These are phyloP conservation scores for Aspergillus steynii DNA, from an alignment of 495 filamentous ascomycete species.

Conservation along the genomic window DNA sequence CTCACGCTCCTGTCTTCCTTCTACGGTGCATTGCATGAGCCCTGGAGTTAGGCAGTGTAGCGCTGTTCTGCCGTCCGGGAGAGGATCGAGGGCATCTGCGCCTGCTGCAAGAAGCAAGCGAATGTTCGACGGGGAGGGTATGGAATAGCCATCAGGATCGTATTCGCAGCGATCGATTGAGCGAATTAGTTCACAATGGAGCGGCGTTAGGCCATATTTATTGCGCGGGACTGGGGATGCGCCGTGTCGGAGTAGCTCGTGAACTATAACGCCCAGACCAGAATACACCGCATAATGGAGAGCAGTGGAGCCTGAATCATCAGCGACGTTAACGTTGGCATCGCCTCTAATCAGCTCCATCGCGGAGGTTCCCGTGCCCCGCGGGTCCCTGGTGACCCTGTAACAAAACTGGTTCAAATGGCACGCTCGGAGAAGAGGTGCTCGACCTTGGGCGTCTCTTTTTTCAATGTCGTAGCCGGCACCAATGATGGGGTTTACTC, in stretches of 20 bases:
- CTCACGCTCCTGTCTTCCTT: not conserved
- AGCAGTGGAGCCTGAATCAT: slow-evolving; percentile 21
- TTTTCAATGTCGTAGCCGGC: not conserved
- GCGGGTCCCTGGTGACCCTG: too few species aligned
- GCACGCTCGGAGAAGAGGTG: not conserved
- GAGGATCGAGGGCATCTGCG: not conserved
- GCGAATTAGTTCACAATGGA: slow-evolving; percentile 12
- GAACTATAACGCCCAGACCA: not conserved
- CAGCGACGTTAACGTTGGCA: slow-evolving; percentile 11
- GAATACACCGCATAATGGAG: slow-evolving; percentile 26
- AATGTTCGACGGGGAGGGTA: not conserved
- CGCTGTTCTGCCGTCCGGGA: slow-evolving; percentile 5
- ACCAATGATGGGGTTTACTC: slow-evolving; percentile 3
- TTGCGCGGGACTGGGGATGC: slow-evolving; percentile 4
- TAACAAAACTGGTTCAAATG: not conserved
- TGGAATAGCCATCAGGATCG: not conserved
- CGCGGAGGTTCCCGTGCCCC: too few species aligned
- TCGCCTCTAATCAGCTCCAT: slow-evolving; percentile 2
- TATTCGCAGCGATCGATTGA: not conserved
- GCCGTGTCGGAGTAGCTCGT: not conserved
- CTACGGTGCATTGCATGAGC: not conserved
- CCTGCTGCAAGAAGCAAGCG: not conserved
- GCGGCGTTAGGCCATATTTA: slow-evolving; percentile 9
- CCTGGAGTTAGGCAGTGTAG: slow-evolving; percentile 5
- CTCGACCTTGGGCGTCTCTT: not conserved